These are phyloP conservation scores for Reutealis trisperma DNA, from an alignment of 345 rosid genomes.

Conservation along the genomic window DNA sequence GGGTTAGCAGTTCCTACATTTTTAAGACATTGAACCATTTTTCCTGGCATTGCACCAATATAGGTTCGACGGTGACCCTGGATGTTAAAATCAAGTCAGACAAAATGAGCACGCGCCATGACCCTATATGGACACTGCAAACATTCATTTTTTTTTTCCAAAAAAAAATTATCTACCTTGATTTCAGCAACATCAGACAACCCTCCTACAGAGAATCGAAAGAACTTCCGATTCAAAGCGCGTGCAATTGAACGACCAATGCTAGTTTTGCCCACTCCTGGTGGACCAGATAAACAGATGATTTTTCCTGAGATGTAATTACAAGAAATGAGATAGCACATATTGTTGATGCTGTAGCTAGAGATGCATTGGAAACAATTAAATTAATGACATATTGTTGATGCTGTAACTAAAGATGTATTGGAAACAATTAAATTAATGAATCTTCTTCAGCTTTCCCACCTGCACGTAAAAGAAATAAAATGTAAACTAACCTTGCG, in stretches of 20 bases:
- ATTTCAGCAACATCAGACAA: slow-evolving; percentile 98
- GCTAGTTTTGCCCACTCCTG: slow-evolving; percentile 99
- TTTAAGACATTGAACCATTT: slow-evolving; percentile 99
- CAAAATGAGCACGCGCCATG: background rate
- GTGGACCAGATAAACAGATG: slow-evolving; percentile 98
- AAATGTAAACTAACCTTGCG: slow-evolving; percentile 66
- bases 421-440: background rate
- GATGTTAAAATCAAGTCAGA: slow-evolving; percentile 28
- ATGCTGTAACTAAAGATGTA: background rate
- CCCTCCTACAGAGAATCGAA: slow-evolving; percentile 98
- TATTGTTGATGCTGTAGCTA: background rate
- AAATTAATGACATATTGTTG: background rate
- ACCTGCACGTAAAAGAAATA: background rate
- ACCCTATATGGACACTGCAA: background rate
- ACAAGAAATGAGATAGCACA: slow-evolving; percentile 24
- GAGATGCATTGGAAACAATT: background rate
- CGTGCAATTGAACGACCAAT: slow-evolving; percentile 98
- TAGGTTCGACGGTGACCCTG: slow-evolving; percentile 99
- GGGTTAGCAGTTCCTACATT: slow-evolving; percentile 98
- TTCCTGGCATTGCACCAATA: slow-evolving; percentile 99
- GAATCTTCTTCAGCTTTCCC: background rate
- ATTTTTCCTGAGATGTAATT: slow-evolving; percentile 74
- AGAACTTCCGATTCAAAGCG: slow-evolving; percentile 90
- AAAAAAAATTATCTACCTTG: slow-evolving; percentile 54
- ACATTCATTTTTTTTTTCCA: background rate